Evolutionary conservation across 805 yeast species (phyloP).

Genomic region (Candida corydali): DNA sequence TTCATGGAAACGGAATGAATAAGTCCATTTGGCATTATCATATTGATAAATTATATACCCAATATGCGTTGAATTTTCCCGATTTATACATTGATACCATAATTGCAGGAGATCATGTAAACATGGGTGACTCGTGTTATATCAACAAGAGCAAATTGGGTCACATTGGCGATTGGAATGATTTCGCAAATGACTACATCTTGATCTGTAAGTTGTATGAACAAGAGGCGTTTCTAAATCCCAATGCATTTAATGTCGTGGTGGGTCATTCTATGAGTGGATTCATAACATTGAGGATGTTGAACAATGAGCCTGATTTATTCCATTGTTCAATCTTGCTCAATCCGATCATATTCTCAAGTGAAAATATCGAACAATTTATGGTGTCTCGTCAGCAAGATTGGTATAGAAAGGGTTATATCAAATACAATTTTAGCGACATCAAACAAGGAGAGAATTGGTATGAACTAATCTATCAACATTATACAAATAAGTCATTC

Average conservation of each 20-base stretch:
- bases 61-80: slow-evolving; percentile 4
- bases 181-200: slow-evolving; percentile 58
- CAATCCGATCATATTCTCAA: slow-evolving; percentile 55
- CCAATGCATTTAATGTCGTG: slow-evolving; percentile 36
- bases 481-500: slow-evolving; percentile 13
- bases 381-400: slow-evolving; percentile 4
- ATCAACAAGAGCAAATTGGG: slow-evolving; percentile 56
- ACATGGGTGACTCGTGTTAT: slow-evolving; percentile 67
- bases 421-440: slow-evolving; percentile 10
- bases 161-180: slow-evolving; percentile 55
- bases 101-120: slow-evolving; percentile 46
- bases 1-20: slow-evolving; percentile 65
- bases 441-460: slow-evolving; percentile 9
- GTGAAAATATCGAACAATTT: slow-evolving; percentile 8
- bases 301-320: slow-evolving; percentile 46
- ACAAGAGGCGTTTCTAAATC: slow-evolving; percentile 24
- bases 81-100: slow-evolving; percentile 10
- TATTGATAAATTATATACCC: slow-evolving; percentile 34
- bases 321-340: slow-evolving; percentile 51
- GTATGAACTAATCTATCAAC: slow-evolving; percentile 11
- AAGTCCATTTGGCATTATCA: slow-evolving; percentile 62
- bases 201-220: slow-evolving; percentile 38
- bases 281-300: slow-evolving; percentile 43
- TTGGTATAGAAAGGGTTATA: slow-evolving; percentile 11
- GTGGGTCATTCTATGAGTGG: slow-evolving; percentile 83